Evolutionary conservation across 2,329 filamentous ascomycete genomes (phyloP), one percentile per base, ranked within the genome.

Genomic region (Diplodia intermedia): DNA sequence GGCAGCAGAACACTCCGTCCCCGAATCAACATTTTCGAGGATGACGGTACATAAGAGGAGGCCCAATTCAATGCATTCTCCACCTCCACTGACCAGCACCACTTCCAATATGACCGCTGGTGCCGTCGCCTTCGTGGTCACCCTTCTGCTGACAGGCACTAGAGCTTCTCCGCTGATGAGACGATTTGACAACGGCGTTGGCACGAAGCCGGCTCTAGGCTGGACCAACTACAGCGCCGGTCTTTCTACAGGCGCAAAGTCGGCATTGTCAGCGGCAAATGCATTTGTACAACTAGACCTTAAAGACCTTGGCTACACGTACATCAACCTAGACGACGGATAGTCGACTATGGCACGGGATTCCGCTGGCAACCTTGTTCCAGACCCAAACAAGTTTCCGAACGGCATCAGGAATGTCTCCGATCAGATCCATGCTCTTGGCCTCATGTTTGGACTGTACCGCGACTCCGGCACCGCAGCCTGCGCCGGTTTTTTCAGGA

Each of bases 381-480:
- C 73, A 29, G 76, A 80, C 69, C 70, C 73, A 1, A 68, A 66
- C 12, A 80, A 80, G 71, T 81, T 80, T 53, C 79, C 80, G 12
- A 73, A 72, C 20, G 79, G 80, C 36, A 76, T 81, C 66, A 77
- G 75, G 52, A 69, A 74, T 49, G 70, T 81, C 2, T 75, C 78
- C 7, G 77, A 80, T 54, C 70, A 77, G 47, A 69, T 80, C 20
- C 79, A 81, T 63, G 70, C 69, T 5, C 71, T 76, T 66, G 78
- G 78, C 7, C 75, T 81, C 60, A 78, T 79, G 69, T 75, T 80
- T 20, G 80, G 79, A 15, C 79, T 81, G 69, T 81, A 81, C 70
- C 77, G 75, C 15, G 77, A 77, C 36, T 78, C 74, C 2, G 73
- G 73, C 7, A 69, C 66, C 4, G 62, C 62, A 31, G 74, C 73